Conservation (phyloP, 345 rosid species). For the Anacardium occidentale region DNA sequence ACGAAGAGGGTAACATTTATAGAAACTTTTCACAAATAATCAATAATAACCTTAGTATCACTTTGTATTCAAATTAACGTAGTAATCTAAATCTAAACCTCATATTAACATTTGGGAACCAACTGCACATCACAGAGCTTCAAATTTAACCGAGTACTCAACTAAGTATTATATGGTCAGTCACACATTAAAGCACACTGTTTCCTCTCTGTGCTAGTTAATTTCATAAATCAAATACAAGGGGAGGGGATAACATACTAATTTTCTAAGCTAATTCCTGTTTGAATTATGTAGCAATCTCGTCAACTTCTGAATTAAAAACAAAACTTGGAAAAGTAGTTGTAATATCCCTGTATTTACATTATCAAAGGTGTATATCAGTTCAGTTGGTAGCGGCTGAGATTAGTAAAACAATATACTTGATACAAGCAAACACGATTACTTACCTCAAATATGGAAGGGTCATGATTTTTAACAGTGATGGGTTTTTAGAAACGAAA, state of each 20-base stretch:
- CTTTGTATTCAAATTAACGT: not conserved
- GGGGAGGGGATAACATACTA: conserved; percentile 11
- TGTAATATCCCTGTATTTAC: conserved; percentile 77
- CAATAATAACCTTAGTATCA: not conserved
- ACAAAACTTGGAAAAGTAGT: conserved; percentile 96
- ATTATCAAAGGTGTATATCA: not conserved
- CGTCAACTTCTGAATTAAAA: conserved; percentile 90
- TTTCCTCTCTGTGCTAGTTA: not conserved
- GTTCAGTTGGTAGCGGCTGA: not conserved
- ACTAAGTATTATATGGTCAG: not conserved
- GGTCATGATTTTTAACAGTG: conserved; percentile 87
- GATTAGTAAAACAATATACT: not conserved
- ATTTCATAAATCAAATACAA: conserved; percentile 2
- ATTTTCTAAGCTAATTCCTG: conserved; percentile 7
- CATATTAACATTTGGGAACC: not conserved
- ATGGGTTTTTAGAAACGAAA: conserved; percentile 82
- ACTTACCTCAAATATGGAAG: conserved; percentile 86
- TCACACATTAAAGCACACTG: not conserved
- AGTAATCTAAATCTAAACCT: conserved; percentile 1
- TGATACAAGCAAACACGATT: not conserved
- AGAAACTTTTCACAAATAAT: too few relatives aligned
- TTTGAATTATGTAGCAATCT: conserved; percentile 56
- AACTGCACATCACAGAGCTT: not conserved
- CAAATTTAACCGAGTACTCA: conserved; percentile 4
- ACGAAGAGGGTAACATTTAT: too few relatives aligned